These are phyloP conservation scores for Eucalyptus curtisii DNA, from an alignment of 345 rosid species.

Conservation along the genomic window DNA sequence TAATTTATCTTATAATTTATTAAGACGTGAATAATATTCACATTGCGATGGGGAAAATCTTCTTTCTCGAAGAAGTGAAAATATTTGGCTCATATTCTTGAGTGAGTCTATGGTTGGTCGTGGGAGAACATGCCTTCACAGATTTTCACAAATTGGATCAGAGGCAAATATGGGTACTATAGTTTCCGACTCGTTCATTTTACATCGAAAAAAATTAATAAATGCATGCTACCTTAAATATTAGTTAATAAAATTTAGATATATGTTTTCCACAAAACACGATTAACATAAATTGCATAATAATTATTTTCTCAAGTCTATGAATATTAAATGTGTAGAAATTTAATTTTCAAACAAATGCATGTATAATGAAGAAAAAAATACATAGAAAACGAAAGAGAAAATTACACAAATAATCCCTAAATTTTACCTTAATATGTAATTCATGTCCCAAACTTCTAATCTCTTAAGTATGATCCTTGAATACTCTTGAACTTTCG, in stretches of 20 bases:
- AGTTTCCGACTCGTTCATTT: not conserved
- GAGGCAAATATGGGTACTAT: not conserved
- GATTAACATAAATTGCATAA: not conserved
- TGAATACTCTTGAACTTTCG: no score
- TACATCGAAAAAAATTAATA: not conserved
- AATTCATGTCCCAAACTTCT: rapidly evolving
- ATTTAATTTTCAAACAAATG: not conserved
- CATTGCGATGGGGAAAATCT: no score
- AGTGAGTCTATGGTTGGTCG: no score
- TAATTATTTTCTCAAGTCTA: not conserved
- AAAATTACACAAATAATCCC: rapidly evolving
- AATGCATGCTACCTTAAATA: not conserved
- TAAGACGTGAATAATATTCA: no score
- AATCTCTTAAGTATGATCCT: no score
- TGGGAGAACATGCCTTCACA: no score
- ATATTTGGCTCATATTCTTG: no score
- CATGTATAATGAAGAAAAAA: not conserved
- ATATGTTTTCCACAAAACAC: not conserved
- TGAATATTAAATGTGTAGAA: not conserved
- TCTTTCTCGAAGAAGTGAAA: no score
- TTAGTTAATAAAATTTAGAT: not conserved
- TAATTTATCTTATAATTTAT: no score
- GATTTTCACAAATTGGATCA: no score
- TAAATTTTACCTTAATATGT: no score
- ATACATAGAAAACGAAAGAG: no score